Evolutionary conservation across 495 filamentous ascomycete species (phyloP).

Genomic region (Hyaloscypha variabilis): DNA sequence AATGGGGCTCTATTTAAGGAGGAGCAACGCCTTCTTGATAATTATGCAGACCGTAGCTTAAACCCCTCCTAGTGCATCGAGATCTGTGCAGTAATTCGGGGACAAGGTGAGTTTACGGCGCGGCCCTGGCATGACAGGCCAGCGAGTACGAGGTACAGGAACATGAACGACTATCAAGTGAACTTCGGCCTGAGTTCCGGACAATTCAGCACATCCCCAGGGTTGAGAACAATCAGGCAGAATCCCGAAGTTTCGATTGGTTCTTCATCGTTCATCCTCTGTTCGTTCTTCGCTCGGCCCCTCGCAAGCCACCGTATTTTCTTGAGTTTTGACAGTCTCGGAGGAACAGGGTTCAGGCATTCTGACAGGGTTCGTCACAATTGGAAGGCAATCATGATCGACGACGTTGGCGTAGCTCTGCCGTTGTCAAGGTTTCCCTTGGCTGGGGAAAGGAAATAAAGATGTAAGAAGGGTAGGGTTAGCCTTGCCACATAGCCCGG

Average conservation of each 20-base stretch:
- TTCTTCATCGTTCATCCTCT: slow-evolving; percentile 13
- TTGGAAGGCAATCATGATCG: slow-evolving; percentile 9
- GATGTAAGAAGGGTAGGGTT: neutral
- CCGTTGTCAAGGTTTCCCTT: slow-evolving; percentile 18
- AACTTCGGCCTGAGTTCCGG: neutral
- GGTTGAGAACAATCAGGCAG: slow-evolving; percentile 5
- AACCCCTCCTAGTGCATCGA: neutral
- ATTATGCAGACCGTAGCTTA: neutral
- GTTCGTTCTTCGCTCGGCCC: slow-evolving; percentile 6
- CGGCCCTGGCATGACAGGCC: neutral
- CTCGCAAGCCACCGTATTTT: slow-evolving; percentile 18
- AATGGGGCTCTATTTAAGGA: too few species aligned
- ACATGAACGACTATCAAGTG: neutral
- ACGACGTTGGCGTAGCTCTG: slow-evolving; percentile 11
- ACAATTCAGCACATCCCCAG: neutral
- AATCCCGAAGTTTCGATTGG: slow-evolving; percentile 15
- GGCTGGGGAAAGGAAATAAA: slow-evolving; percentile 14
- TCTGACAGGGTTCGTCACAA: neutral
- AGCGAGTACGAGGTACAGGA: neutral
- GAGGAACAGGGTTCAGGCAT: slow-evolving; percentile 3
- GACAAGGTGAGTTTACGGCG: neutral
- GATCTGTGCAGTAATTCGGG: neutral
- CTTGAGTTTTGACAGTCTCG: slow-evolving; percentile 13
- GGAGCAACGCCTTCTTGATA: neutral
- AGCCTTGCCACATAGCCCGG: slow-evolving; percentile 1